Conservation (phyloP, 441 rosid species). For the Populus tomentosa region DNA sequence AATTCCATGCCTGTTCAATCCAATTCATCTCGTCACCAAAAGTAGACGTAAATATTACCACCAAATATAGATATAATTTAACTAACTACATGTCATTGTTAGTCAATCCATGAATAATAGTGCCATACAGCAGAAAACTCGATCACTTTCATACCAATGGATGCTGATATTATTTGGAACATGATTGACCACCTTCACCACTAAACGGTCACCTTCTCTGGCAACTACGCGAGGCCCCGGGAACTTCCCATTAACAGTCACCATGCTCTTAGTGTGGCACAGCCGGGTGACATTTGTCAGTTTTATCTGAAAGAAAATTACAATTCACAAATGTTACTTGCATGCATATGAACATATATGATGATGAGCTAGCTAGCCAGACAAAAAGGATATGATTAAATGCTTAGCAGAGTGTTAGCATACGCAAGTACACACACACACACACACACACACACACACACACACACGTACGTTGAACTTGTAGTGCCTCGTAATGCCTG, state of each 20-base stretch:
- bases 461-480: conserved; percentile 36
- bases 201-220: conserved; percentile 50
- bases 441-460: too few species aligned
- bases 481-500: conserved; percentile 43
- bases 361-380: background rate
- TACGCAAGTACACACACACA: background rate
- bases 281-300: conserved; percentile 38
- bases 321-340: background rate
- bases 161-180: conserved; percentile 38
- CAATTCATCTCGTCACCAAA: conserved; percentile 1
- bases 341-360: background rate
- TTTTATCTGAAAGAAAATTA: conserved; percentile 27
- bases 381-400: too few species aligned
- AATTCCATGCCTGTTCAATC: conserved; percentile 15
- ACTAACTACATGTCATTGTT: conserved; percentile 54
- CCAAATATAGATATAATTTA: conserved; percentile 27
- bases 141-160: conserved; percentile 37
- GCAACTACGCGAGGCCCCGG: conserved; percentile 47
- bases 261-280: conserved; percentile 44
- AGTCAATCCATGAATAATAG: background rate
- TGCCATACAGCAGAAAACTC: background rate
- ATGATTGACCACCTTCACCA: conserved; percentile 43
- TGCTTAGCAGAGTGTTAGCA: background rate
- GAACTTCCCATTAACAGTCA: conserved; percentile 50
- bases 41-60: conserved; percentile 16